Conservation (phyloP, 208 protist genomes). For the Lotmaria passim region DNA sequence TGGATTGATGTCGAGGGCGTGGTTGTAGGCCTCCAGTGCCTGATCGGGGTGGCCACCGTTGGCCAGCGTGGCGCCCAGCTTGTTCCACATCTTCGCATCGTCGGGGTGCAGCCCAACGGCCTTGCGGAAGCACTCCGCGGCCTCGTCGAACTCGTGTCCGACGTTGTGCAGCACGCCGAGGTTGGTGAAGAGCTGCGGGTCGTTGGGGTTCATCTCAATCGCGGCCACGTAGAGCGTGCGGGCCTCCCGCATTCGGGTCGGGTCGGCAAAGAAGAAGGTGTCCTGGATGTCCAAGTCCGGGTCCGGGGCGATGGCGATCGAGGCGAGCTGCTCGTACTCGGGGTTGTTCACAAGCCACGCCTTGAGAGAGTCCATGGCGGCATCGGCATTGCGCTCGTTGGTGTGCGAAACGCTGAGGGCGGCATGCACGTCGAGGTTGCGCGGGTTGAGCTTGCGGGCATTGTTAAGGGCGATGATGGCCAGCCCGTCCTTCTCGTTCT, state of each 20-base stretch:
- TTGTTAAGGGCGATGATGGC: slow-evolving; percentile 91
- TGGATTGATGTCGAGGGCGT: slow-evolving; percentile 89
- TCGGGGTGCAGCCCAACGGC: slow-evolving; percentile 74
- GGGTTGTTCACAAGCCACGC: slow-evolving; percentile 80
- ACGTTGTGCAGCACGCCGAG: slow-evolving; percentile 89
- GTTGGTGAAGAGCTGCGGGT: slow-evolving; percentile 73
- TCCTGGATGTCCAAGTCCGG: slow-evolving; percentile 60
- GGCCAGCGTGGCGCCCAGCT: slow-evolving; percentile 89
- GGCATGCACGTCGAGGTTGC: slow-evolving; percentile 76
- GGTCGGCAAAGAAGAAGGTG: slow-evolving; percentile 75
- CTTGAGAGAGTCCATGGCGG: slow-evolving; percentile 78
- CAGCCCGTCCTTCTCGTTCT: slow-evolving; percentile 91
- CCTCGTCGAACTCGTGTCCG: slow-evolving; percentile 78
- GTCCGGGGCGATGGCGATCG: slow-evolving; percentile 53
- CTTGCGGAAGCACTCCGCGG: slow-evolving; percentile 72
- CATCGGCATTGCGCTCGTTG: slow-evolving; percentile 81
- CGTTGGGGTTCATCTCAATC: slow-evolving; percentile 77
- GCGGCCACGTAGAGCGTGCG: slow-evolving; percentile 77
- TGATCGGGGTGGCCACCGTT: slow-evolving; percentile 76
- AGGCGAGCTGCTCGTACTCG: slow-evolving; percentile 79
- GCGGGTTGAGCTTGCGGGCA: slow-evolving; percentile 63
- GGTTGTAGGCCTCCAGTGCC: slow-evolving; percentile 87
- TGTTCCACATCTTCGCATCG: slow-evolving; percentile 89
- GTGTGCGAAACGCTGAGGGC: slow-evolving; percentile 84
- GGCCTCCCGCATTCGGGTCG: slow-evolving; percentile 62